Conservation (phyloP, 306 rosid genomes). For the Inga leiocalycina region DNA sequence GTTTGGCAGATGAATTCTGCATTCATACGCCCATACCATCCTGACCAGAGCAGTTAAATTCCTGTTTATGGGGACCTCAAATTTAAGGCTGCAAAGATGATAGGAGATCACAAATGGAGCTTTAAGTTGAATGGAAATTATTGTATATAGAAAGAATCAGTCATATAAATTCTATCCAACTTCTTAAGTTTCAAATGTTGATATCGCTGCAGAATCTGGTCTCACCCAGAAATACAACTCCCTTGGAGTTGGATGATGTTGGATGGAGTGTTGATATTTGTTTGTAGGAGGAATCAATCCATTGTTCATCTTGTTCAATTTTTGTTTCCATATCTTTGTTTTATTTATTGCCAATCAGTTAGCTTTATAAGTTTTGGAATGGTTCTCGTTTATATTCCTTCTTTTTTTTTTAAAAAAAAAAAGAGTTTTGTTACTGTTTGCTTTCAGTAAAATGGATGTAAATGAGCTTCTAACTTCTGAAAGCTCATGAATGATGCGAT, state of each 20-base stretch:
- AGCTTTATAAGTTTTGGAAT: not conserved
- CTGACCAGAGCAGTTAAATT: conserved; percentile 23
- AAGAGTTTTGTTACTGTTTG: not conserved
- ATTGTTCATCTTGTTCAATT: not conserved
- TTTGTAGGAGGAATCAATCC: not conserved
- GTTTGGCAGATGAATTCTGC: conserved; percentile 98
- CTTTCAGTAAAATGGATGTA: not conserved
- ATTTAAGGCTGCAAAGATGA: not conserved
- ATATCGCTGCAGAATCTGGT: not conserved
- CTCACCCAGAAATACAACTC: not conserved
- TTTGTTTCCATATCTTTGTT: not conserved
- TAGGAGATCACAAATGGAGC: not conserved
- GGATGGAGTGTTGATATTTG: not conserved
- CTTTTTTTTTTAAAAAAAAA: no score
- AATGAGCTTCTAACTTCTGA: not conserved
- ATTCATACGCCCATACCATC: conserved; percentile 71
- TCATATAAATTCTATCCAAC: not conserved
- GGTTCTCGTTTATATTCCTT: not conserved
- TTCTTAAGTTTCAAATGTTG: not conserved
- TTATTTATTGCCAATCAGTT: not conserved
- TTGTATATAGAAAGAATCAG: not conserved
- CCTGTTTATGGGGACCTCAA: no score
- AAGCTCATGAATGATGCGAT: not conserved
- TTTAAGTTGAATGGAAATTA: not conserved
- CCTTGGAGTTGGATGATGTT: not conserved